Evolutionary conservation across 1,284 basidiomycete genomes (phyloP), one percentile per base, ranked within the genome.

Genomic region (Agaricales sp.): DNA sequence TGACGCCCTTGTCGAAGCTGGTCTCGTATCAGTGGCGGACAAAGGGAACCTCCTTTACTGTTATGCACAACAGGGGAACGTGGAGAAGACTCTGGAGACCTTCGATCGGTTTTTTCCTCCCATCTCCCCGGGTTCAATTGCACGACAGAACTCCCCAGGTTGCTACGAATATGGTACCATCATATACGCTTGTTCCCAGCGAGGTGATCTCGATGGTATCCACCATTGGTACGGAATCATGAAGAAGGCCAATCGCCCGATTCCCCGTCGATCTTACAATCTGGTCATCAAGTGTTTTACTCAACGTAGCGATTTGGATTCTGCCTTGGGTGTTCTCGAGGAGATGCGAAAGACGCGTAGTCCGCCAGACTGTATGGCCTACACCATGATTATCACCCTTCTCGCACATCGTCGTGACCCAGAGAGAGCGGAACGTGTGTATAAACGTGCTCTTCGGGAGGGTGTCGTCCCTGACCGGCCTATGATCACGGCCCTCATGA

Each of bases 401-500:
- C 80, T 92, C 43, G 80, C 83, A 2, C 68, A 74, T 46, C 74
- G 78, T 23, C 71, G 73, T 49, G 87, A 97, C 59, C 69, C 80
- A 1, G 63, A 75, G 2, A 78, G 77, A 13, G 90, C 89, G 0
- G 80, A 86, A 54, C 67, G 70, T 3, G 65, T 91, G 30, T 87
- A 86, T 65, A 69, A 77, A 57, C 75, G 73, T 38, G 86, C 87
- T 2, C 51, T 83, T 21, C 57, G 62, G 8, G 75, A 81, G 43
- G 82, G 82, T 2, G 60, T 91, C 47, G 59, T 64, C 2, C 85
- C 88, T 1, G 81, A 87, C 59, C 71, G 73, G 21, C 63, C 67
- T 16, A 80, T 90, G 70, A 71, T 86, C 57, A 75, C 77, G 8
- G 71, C 87, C 2, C 63, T 97, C 47, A 81, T 98, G 77, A 81